These are phyloP conservation scores for Tuber melanosporum DNA, from an alignment of 495 filamentous ascomycete genomes.

Conservation along the genomic window DNA sequence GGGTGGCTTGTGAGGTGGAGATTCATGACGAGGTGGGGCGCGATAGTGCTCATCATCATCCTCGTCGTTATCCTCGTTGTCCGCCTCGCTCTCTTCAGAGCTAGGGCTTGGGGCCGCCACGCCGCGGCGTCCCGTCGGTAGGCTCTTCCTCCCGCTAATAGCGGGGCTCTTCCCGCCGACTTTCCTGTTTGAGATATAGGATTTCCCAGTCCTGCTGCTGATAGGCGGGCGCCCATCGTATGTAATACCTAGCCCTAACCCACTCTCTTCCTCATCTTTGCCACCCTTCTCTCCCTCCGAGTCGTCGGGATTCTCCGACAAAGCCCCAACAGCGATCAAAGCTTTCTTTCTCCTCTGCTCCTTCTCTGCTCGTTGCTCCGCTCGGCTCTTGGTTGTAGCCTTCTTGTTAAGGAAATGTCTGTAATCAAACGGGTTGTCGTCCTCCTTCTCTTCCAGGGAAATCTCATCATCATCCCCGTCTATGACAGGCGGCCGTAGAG, in stretches of 20 bases:
- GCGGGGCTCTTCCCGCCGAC: slow-evolving; percentile 25
- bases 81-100: slow-evolving; percentile 37
- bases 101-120: slow-evolving; percentile 14
- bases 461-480: slow-evolving; percentile 37
- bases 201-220: slow-evolving; percentile 16
- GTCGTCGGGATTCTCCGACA: slow-evolving; percentile 27
- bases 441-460: slow-evolving; percentile 29
- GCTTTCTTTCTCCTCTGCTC: slow-evolving; percentile 36
- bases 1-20: background rate
- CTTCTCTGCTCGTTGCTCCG: slow-evolving; percentile 33
- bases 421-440: slow-evolving; percentile 39
- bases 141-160: slow-evolving; percentile 18
- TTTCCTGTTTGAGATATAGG: slow-evolving; percentile 20
- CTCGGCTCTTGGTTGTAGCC: slow-evolving; percentile 32
- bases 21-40: slow-evolving; percentile 10
- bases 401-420: slow-evolving; percentile 41
- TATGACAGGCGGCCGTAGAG: slow-evolving; percentile 24
- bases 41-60: slow-evolving; percentile 17
- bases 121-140: slow-evolving; percentile 13
- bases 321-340: slow-evolving; percentile 34
- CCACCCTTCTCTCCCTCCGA: slow-evolving; percentile 17
- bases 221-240: slow-evolving; percentile 22
- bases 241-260: slow-evolving; percentile 25
- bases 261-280: slow-evolving; percentile 18
- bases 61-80: slow-evolving; percentile 34